A percentile compares a stretch with the other conserved stretches of the same genome.
Evolutionary conservation across 257 asterid species (phyloP).

Genomic region (Solanum chiquidenum): DNA sequence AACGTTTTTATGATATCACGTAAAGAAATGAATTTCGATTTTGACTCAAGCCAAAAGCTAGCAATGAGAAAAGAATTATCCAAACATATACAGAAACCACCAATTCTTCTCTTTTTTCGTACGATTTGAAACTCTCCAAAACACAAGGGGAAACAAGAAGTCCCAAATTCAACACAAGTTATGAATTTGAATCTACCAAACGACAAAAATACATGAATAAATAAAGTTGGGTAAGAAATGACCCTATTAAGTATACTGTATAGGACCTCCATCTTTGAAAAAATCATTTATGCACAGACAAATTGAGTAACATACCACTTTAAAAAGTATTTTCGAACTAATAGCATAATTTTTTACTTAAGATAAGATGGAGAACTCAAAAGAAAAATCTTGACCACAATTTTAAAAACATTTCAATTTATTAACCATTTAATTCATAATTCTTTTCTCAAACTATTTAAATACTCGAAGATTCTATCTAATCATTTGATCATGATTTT

Average conservation of each 20-base stretch:
- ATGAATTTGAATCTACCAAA: background rate
- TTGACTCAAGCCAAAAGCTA: background rate
- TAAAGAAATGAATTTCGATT: background rate
- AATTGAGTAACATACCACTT: background rate
- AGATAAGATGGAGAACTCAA: background rate
- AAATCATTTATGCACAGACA: background rate
- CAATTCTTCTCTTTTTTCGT: background rate
- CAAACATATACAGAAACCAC: fast-evolving
- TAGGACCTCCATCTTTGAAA: background rate
- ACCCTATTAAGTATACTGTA: background rate
- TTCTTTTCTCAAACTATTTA: background rate
- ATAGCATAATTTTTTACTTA: background rate
- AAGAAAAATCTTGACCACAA: background rate
- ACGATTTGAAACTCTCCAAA: fast-evolving
- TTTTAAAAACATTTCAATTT: background rate
- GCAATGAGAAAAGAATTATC: too few species aligned
- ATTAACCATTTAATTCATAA: background rate
- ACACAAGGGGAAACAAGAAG: background rate
- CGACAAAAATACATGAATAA: background rate
- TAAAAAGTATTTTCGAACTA: background rate
- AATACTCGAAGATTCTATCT: background rate
- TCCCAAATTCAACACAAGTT: background rate
- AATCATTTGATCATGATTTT: background rate
- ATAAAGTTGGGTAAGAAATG: background rate
- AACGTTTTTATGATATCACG: background rate